Evolutionary conservation across 2,329 filamentous ascomycete species (phyloP).

Genomic region (Colletotrichum sp.): DNA sequence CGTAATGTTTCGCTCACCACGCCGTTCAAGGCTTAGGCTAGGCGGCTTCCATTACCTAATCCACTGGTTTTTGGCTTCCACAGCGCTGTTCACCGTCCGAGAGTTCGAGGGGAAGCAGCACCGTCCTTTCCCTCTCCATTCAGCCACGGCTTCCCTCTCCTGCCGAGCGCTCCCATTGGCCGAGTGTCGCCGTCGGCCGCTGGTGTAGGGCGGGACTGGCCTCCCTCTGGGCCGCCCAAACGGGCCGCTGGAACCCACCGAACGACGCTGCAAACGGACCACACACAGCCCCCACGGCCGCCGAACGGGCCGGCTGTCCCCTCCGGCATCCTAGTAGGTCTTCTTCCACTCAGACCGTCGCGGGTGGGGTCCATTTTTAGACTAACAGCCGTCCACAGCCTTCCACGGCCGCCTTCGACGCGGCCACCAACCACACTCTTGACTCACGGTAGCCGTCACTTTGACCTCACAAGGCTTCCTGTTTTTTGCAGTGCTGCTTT

Average conservation of each 20-base stretch:
- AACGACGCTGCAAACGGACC: slow-evolving; percentile 1
- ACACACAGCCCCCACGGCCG: slow-evolving; percentile 16
- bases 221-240: slow-evolving; percentile 8
- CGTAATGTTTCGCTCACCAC: neutral
- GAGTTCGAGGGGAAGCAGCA: neutral
- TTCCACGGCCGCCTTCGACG: slow-evolving; percentile 3
- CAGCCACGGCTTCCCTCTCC: neutral
- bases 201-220: neutral
- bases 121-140: neutral
- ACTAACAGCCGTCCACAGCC: neutral
- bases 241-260: slow-evolving; percentile 14
- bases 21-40: neutral
- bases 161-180: neutral
- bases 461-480: slow-evolving; percentile 15
- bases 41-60: neutral
- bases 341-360: neutral
- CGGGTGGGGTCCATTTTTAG: neutral
- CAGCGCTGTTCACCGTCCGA: neutral
- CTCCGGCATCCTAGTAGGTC: neutral
- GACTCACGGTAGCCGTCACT: neutral
- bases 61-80: neutral
- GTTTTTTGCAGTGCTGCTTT: neutral
- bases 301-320: slow-evolving; percentile 12
- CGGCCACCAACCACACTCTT: neutral
- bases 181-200: neutral